Percentiles rank a stretch among this genome's conserved stretches.
Conservation (phyloP, 2,329 filamentous ascomycete genomes). For the Teratosphaeria pseudoeucalypti region DNA sequence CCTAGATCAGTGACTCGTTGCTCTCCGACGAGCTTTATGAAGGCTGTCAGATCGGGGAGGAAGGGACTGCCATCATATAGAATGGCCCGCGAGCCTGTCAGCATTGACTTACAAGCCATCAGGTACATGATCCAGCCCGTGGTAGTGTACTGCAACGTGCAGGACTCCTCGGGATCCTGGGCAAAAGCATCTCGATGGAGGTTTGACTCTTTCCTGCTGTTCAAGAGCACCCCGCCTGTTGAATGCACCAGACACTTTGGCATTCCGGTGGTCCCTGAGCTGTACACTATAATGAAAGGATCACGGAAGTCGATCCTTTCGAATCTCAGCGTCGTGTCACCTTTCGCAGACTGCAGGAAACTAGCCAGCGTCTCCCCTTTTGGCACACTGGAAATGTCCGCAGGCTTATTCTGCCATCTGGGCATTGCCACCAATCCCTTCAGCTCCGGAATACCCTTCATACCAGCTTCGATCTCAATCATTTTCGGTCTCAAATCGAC, state of each 20-base stretch:
- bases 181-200: conserved; percentile 41
- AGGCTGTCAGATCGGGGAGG: conserved; percentile 53
- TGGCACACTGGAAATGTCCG: conserved; percentile 48
- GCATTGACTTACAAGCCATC: conserved; percentile 46
- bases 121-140: conserved; percentile 90
- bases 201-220: conserved; percentile 48
- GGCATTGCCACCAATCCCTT: conserved; percentile 54
- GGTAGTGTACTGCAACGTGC: conserved; percentile 49
- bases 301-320: conserved; percentile 58
- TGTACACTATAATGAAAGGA: conserved; percentile 64
- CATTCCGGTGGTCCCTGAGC: conserved; percentile 62
- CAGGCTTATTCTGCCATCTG: conserved; percentile 48
- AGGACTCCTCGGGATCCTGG: conserved; percentile 20
- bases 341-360: conserved; percentile 32
- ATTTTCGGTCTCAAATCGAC: conserved; percentile 67
- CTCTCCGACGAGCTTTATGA: conserved; percentile 52
- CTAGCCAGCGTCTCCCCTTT: conserved; percentile 33
- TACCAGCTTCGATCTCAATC: conserved; percentile 50
- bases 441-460: conserved; percentile 52
- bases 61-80: conserved; percentile 83
- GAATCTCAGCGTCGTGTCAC: conserved; percentile 39
- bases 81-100: conserved; percentile 51
- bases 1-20: conserved; percentile 63
- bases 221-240: conserved; percentile 55
- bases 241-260: conserved; percentile 83